Evolutionary conservation across 2,329 filamentous ascomycete genomes (phyloP).

Genomic region (Paecilomyces fulvus): DNA sequence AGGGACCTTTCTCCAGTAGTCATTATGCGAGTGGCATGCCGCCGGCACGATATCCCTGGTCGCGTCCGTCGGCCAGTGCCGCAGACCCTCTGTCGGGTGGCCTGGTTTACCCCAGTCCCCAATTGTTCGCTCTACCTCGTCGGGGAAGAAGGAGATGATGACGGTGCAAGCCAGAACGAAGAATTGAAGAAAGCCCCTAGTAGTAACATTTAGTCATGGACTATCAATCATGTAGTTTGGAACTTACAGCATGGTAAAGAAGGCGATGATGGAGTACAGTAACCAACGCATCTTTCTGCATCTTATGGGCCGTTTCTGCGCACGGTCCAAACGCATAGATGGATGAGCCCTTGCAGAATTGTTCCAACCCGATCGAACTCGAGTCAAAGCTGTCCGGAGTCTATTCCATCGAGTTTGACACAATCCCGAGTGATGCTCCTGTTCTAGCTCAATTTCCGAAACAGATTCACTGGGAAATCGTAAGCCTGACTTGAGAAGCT

Average conservation of each 20-base stretch:
- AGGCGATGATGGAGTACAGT: neutral
- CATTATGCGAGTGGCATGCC: slow-evolving; percentile 50
- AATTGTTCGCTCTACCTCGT: slow-evolving; percentile 30
- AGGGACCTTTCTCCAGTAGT: slow-evolving; percentile 49
- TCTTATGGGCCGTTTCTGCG: neutral
- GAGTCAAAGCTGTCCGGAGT: neutral
- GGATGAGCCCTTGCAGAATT: neutral
- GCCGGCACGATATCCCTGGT: slow-evolving; percentile 41
- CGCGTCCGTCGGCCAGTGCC: slow-evolving; percentile 40
- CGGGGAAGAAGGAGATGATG: slow-evolving; percentile 33
- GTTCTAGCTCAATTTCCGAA: neutral
- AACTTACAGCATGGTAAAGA: slow-evolving; percentile 22
- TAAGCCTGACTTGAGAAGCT: neutral
- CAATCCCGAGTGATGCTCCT: neutral
- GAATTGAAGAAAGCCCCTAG: slow-evolving; percentile 34
- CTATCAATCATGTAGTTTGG: neutral
- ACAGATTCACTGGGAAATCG: neutral
- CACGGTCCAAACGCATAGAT: neutral
- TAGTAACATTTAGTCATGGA: neutral
- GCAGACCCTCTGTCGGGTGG: slow-evolving; percentile 24
- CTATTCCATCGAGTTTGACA: neutral
- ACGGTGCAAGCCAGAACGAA: slow-evolving; percentile 30
- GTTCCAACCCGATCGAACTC: neutral
- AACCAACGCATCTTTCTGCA: neutral
- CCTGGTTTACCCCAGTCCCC: slow-evolving; percentile 33